Percentiles rank a stretch among this genome's conserved stretches.
Evolutionary conservation across 805 yeast species (phyloP).

Genomic region (Myxozyma vanderwaltii): DNA sequence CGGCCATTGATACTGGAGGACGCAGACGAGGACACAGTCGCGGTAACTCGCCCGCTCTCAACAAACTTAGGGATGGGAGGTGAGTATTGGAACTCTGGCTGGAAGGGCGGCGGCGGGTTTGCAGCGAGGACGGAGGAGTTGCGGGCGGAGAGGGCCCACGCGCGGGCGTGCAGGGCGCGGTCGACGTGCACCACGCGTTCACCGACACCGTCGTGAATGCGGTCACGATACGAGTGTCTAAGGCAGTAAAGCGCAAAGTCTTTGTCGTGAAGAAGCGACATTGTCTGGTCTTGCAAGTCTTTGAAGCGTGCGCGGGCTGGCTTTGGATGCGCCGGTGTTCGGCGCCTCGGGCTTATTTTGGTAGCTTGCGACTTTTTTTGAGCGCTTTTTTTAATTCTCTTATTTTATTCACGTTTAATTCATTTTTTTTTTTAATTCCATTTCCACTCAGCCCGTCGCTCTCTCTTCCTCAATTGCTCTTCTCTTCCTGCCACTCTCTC

Average conservation of each 20-base stretch:
- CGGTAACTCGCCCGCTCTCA: background rate
- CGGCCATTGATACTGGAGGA: background rate
- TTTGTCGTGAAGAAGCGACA: constrained; percentile 28
- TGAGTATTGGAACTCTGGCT: constrained; percentile 24
- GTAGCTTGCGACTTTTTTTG: too few relatives aligned
- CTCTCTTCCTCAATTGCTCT: too few relatives aligned
- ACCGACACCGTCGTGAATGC: constrained; percentile 29
- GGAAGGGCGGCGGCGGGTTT: constrained; percentile 26
- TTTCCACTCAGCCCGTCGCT: too few relatives aligned
- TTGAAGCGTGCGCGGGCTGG: too few relatives aligned
- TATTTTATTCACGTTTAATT: too few relatives aligned
- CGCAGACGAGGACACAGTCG: background rate
- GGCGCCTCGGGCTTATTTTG: too few relatives aligned
- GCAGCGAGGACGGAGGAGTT: background rate
- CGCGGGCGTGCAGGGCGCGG: constrained; percentile 16
- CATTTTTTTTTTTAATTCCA: too few relatives aligned
- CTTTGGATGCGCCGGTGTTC: too few relatives aligned
- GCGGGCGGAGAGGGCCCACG: constrained; percentile 16
- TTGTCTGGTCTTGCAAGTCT: too few relatives aligned
- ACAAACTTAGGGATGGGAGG: constrained; percentile 7
- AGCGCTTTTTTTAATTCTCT: too few relatives aligned
- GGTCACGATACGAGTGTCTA: constrained; percentile 22
- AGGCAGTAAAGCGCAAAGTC: constrained; percentile 23
- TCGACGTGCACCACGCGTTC: constrained; percentile 31
- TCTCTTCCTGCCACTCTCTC: too few relatives aligned